Evolutionary conservation across 768 basidiomycete species (phyloP), one percentile per base, ranked within the genome.

Genomic region (Xerocomus brunneocitrinus): DNA sequence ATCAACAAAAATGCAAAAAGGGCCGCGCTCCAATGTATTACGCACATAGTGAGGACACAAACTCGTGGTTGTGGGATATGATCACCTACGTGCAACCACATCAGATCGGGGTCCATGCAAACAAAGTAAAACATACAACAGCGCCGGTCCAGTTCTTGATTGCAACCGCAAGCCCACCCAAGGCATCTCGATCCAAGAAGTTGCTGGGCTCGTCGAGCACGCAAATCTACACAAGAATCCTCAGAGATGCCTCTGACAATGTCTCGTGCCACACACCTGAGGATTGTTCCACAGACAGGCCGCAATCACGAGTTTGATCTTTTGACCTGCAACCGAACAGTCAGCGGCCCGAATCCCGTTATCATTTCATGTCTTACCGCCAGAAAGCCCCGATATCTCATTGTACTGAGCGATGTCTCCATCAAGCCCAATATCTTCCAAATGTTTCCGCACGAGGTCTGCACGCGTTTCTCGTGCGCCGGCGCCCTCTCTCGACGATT

Each of bases 351-450:
- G 42, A 53, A 25, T 53, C 35, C 40, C 34, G 52, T 49, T 47
- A 41, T 38, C 42, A 49, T 22, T 56, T 12, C 47, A 53, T 38
- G 16, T 57, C 75, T 59, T 66, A 85, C 94, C 95, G 71, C 95
- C 95, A 16, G 91, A 95, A 42, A 98, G 75, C 36, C 95, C 95
- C 34, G 83, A 82, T 65, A 98, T 94, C 73, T 98, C 95, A 65
- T 97, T 95, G 73, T 98, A 98, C 71, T 97, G 92, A 10, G 95
- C 95, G 55, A 98, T 98, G 74, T 98, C 92, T 40, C 95, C 95
- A 73, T 98, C 92, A 36, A 98, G 78, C 34, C 95, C 95, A 59
- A 98, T 91, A 60, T 94, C 94, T 71, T 97, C 93, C 43, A 98
- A 74, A 61, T 95, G 91, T 71, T 94, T 91, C 59, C 95, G 81